Evolutionary conservation across 768 basidiomycete genomes (phyloP), one percentile per base, ranked within the genome.

Genomic region (Mycena venus): DNA sequence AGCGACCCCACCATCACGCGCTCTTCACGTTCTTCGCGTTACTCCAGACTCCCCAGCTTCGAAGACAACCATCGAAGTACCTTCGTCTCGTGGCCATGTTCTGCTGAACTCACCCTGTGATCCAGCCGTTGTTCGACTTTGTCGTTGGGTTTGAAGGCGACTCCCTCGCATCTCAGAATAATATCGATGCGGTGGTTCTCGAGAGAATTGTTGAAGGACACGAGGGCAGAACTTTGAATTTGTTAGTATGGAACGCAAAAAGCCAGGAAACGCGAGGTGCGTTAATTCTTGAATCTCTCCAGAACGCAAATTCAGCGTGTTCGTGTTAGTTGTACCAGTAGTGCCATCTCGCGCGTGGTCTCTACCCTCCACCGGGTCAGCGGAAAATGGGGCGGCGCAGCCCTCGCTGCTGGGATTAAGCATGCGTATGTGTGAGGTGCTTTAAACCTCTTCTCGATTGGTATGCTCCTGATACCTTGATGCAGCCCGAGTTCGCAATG

Each of bases 341-440:
- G 85, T 89, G 2, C 98, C 98, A 25, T 97, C 96, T 17, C 88
- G 96, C 27, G 87, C 87, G 69, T 99, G 98, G 98, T 90, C 92
- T 25, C 87, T 89, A 72, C 82, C 88, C 68, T 66, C 79, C 85
- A 58, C 83, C 84, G 14, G 83, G 83, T 56, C 82, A 78, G 40
- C 82, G 66, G 81, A 86, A 19, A 86, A 84, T 47, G 75, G 84
- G 9, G 85, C 84, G 23, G 83, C 87, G 6, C 93, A 95, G 78
- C 97, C 98, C 5, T 98, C 97, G 11, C 83, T 99, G n/a, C 88
- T 99, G 29, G 98, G 98, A 0, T 88, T 99, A 9, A 96, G 95
- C 79, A 93, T 99, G 91, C 91, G 98, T 25, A 90, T 99, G 80
- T 99, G 98, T 80, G 91, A 95, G 72, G 75, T 77, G 17, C 17